Evolutionary conservation across 345 rosid species (phyloP).

Genomic region (Citrus inodora): DNA sequence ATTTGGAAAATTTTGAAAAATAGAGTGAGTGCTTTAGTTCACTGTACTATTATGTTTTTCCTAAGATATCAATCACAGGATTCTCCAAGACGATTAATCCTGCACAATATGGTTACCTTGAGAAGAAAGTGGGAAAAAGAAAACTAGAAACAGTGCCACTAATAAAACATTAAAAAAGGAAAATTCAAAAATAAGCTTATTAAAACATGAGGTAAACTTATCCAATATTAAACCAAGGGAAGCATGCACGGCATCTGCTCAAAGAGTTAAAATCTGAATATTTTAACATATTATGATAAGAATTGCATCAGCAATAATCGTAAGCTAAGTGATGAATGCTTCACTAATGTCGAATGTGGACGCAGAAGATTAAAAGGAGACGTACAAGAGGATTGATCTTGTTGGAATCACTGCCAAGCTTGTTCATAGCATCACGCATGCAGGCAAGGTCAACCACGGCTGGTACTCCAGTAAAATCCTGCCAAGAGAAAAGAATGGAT

Average conservation of each 20-base stretch:
- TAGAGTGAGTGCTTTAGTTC: background rate
- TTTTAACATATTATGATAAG: background rate
- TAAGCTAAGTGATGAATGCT: background rate
- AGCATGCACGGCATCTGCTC: background rate
- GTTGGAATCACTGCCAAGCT: slow-evolving; percentile 78
- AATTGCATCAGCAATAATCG: background rate
- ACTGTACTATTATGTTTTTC: background rate
- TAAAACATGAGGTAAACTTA: background rate
- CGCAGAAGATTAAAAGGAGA: background rate
- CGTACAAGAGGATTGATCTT: slow-evolving; percentile 90
- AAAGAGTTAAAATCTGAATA: background rate
- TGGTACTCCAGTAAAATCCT: slow-evolving; percentile 99
- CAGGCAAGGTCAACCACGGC: slow-evolving; percentile 98
- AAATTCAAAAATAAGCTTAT: background rate
- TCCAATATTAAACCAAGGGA: background rate
- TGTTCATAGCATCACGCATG: slow-evolving; percentile 99
- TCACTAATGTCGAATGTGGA: background rate
- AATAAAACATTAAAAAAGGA: background rate
- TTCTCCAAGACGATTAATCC: background rate
- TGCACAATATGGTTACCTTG: background rate
- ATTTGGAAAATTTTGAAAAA: background rate
- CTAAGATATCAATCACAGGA: background rate
- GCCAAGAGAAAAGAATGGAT: slow-evolving; percentile 17
- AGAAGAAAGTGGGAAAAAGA: background rate
- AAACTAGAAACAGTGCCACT: background rate